phyloP scores from a whole-genome alignment of 1,284 basidiomycete species.

The Fomes fomentarius region DNA sequence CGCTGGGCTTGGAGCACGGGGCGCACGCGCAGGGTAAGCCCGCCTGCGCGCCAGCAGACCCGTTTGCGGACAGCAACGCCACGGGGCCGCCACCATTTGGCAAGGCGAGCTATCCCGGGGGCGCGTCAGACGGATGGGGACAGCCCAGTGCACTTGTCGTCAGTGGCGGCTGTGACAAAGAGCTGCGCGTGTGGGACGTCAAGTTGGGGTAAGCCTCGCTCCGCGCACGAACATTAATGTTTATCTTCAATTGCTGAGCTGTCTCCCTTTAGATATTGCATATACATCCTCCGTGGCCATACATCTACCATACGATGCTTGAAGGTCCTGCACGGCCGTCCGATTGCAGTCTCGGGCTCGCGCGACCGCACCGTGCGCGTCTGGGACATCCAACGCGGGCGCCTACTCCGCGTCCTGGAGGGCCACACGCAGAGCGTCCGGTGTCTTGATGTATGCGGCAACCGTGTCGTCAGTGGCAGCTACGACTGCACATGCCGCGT shows the following conservation, averaged over 20 bases:
- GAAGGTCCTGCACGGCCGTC: conserved; percentile 85
- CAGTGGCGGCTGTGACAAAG: conserved; percentile 92
- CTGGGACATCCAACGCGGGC: conserved; percentile 90
- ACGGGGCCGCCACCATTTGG: conserved; percentile 31
- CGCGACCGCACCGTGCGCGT: conserved; percentile 87
- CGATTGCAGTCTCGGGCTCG: conserved; percentile 89
- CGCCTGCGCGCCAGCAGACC: conserved; percentile 9
- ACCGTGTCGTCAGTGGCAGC: conserved; percentile 83
- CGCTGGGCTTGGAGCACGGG: conserved; percentile 37
- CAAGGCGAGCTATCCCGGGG: conserved; percentile 65
- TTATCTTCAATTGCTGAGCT: background rate
- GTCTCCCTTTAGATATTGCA: conserved; percentile 60
- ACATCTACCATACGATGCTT: conserved; percentile 92
- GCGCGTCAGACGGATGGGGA: conserved; percentile 69
- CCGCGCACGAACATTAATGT: background rate
- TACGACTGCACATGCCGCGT: conserved; percentile 88
- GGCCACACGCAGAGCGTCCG: conserved; percentile 88
- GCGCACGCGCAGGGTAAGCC: conserved; percentile 11
- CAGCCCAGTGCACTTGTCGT: conserved; percentile 75
- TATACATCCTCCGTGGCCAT: conserved; percentile 85
- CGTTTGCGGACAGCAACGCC: conserved; percentile 15
- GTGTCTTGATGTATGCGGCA: conserved; percentile 87
- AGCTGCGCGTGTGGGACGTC: conserved; percentile 91
- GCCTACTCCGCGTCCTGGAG: conserved; percentile 66
- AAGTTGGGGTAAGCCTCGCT: conserved; percentile 63